Conservation (phyloP, 148 eudicot species). For the Rhododendron vialii region DNA sequence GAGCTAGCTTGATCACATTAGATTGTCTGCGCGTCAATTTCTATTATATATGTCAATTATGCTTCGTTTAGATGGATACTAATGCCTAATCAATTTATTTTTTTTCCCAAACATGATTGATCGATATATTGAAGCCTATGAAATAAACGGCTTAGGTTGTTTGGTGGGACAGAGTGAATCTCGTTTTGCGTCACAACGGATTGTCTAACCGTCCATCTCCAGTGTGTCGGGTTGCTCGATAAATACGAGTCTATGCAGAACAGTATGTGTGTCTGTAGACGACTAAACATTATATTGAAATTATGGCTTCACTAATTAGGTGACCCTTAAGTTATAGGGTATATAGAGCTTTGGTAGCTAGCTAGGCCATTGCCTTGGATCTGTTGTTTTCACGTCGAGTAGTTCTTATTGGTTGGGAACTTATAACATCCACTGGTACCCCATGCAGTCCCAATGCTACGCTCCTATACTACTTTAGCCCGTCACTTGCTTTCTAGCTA, state of each 20-base stretch:
- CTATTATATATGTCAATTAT: not conserved
- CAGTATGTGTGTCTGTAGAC: not conserved
- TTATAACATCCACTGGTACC: not conserved
- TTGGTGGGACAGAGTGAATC: not conserved
- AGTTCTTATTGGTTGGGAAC: constrained; percentile 9
- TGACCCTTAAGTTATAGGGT: not conserved
- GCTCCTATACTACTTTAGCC: not conserved
- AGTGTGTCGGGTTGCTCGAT: not conserved
- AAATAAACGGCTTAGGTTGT: not conserved
- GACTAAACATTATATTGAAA: not conserved
- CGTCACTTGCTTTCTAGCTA: not conserved
- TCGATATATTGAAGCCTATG: not conserved
- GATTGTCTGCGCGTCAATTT: not conserved
- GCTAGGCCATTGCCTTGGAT: not conserved
- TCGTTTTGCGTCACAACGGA: not conserved
- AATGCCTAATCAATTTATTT: not conserved
- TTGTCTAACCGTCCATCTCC: not conserved
- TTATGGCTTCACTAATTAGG: not conserved
- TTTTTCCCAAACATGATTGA: not conserved
- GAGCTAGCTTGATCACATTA: not conserved
- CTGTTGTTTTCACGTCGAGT: not conserved
- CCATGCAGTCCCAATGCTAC: not conserved
- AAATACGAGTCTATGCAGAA: not conserved
- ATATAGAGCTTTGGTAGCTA: not conserved
- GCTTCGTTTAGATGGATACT: not conserved